Percentiles rank a stretch among this genome's conserved stretches.
phyloP scores from a whole-genome alignment of 139 green algal species.

The Helicosporidium sp. region DNA sequence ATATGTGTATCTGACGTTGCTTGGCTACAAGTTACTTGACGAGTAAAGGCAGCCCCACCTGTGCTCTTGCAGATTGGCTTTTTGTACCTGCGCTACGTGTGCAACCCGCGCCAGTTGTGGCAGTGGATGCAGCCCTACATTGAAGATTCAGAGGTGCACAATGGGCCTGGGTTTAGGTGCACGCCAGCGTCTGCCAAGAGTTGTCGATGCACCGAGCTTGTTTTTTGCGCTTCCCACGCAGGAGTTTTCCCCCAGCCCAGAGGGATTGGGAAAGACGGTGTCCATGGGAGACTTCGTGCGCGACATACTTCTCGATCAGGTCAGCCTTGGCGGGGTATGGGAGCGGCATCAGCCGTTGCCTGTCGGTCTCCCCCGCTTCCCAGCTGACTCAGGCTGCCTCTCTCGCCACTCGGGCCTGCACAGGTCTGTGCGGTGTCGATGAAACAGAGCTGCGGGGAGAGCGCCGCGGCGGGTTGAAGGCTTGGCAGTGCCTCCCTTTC shows the following conservation, averaged over 20 bases:
- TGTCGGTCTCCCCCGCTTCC: no score
- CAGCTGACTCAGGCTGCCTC: no score
- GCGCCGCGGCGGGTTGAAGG: neutral
- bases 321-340: slow-evolving; percentile 18
- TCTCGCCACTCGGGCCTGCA: no score
- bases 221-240: no score
- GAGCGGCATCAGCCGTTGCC: no score
- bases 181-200: no score
- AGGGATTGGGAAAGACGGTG: slow-evolving; percentile 26
- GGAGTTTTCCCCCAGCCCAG: slow-evolving; percentile 46
- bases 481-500: neutral
- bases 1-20: neutral
- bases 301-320: slow-evolving; percentile 78
- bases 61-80: slow-evolving; percentile 67
- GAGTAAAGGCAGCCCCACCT: no score
- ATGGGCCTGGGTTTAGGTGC: no score
- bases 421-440: no score
- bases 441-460: no score
- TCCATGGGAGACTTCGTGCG: slow-evolving; percentile 68
- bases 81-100: slow-evolving; percentile 79
- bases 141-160: slow-evolving; percentile 54
- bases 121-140: slow-evolving; percentile 62
- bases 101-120: slow-evolving; percentile 67
- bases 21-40: neutral
- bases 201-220: no score